Percentiles rank a stretch among this genome's conserved stretches.
Conservation (phyloP, 2,329 filamentous ascomycete genomes). For the Aphanoascus verrucosus region DNA sequence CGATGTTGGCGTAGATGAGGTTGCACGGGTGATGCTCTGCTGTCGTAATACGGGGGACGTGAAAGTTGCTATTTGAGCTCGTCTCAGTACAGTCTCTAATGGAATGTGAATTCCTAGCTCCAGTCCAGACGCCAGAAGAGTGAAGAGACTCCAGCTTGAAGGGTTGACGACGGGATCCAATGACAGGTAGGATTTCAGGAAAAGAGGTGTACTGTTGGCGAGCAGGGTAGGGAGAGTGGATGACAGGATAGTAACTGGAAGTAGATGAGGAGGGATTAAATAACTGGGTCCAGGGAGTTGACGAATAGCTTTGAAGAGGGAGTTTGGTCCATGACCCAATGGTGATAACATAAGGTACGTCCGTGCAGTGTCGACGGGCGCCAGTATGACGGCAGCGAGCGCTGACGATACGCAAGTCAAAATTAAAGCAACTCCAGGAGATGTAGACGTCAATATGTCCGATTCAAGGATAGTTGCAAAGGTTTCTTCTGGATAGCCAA, state of each 20-base stretch:
- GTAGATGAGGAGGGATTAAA: conserved; percentile 56
- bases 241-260: conserved; percentile 78
- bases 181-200: conserved; percentile 72
- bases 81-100: conserved; percentile 78
- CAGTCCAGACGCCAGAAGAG: conserved; percentile 66
- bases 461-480: conserved; percentile 45
- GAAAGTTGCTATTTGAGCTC: conserved; percentile 71
- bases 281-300: conserved; percentile 62
- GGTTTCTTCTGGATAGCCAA: conserved; percentile 76
- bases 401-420: conserved; percentile 57
- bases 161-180: conserved; percentile 76
- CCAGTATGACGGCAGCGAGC: conserved; percentile 65
- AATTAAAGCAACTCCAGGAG: conserved; percentile 68
- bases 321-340: conserved; percentile 60
- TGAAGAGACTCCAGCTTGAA: conserved; percentile 66
- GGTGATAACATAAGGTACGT: conserved; percentile 79
- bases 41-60: conserved; percentile 43
- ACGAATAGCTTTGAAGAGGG: conserved; percentile 66
- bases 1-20: conserved; percentile 15
- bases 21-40: conserved; percentile 19
- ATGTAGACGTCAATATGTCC: conserved; percentile 70
- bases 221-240: conserved; percentile 74
- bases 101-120: conserved; percentile 83
- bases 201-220: conserved; percentile 68
- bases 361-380: conserved; percentile 80